Evolutionary conservation across 2,329 filamentous ascomycete genomes (phyloP).

Genomic region (Gaeumannomyces sp.): DNA sequence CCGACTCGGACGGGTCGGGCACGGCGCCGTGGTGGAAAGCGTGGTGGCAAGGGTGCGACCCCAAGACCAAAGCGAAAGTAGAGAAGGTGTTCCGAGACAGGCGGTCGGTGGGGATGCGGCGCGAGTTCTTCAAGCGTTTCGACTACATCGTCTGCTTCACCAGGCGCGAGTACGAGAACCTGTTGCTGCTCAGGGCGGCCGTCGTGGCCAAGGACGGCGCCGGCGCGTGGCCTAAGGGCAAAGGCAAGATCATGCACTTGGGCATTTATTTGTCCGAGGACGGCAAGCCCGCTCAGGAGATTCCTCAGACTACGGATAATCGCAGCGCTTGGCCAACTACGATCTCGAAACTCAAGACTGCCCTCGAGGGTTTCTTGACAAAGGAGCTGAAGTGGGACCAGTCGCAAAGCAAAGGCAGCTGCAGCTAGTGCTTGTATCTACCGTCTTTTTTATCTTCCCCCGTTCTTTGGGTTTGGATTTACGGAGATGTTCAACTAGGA

Average conservation of each 20-base stretch:
- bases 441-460: neutral
- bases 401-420: neutral
- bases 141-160: conserved; percentile 7
- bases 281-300: neutral
- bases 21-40: neutral
- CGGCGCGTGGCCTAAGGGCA: conserved; percentile 13
- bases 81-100: neutral
- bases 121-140: neutral
- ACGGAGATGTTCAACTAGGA: neutral
- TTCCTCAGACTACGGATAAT: neutral
- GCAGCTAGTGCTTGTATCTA: neutral
- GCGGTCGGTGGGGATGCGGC: neutral
- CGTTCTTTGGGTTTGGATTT: neutral
- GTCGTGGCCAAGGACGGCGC: neutral
- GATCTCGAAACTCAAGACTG: neutral
- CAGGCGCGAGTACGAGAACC: conserved; percentile 2
- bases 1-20: too few relatives aligned
- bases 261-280: conserved; percentile 17
- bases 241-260: conserved; percentile 21
- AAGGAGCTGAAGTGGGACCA: neutral
- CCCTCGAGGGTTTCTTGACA: neutral
- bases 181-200: neutral
- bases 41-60: neutral
- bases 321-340: neutral
- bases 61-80: neutral